Evolutionary conservation across 2,329 filamentous ascomycete species (phyloP).

Genomic region (Alternaria brassicicola): DNA sequence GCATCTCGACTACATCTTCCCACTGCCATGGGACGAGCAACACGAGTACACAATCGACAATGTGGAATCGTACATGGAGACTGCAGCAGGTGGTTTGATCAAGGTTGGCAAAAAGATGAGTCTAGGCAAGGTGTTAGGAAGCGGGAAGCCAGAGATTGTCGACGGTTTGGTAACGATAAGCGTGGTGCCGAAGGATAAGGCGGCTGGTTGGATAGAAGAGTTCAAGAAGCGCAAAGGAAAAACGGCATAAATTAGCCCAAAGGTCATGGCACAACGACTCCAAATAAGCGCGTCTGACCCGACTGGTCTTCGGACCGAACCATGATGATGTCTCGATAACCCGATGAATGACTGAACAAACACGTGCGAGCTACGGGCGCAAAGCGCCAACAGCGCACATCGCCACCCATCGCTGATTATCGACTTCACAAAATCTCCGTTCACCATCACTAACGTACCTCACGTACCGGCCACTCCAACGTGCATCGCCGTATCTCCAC

Average conservation of each 20-base stretch:
- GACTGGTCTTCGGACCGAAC: neutral
- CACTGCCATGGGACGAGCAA: constrained; percentile 80
- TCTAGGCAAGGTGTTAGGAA: constrained; percentile 74
- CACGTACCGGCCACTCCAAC: neutral
- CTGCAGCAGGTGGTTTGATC: constrained; percentile 75
- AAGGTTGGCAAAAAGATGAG: constrained; percentile 88
- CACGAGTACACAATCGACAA: constrained; percentile 67
- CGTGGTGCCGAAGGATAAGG: constrained; percentile 74
- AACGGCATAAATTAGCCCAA: constrained; percentile 1
- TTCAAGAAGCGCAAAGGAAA: constrained; percentile 73
- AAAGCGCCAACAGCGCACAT: neutral
- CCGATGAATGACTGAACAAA: neutral
- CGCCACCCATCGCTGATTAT: neutral
- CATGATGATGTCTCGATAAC: neutral
- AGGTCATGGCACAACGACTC: neutral
- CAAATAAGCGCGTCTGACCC: neutral
- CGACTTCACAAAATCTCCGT: neutral
- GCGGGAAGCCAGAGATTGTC: constrained; percentile 82
- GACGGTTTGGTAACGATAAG: constrained; percentile 85
- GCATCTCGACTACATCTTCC: constrained; percentile 85
- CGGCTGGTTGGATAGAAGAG: constrained; percentile 78
- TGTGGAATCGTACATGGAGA: constrained; percentile 93
- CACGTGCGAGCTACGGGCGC: neutral
- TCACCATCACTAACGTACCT: neutral
- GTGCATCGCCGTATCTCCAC: neutral